Evolutionary conservation across 106 monocot species (phyloP).

Genomic region (Dendrobium nobile): DNA sequence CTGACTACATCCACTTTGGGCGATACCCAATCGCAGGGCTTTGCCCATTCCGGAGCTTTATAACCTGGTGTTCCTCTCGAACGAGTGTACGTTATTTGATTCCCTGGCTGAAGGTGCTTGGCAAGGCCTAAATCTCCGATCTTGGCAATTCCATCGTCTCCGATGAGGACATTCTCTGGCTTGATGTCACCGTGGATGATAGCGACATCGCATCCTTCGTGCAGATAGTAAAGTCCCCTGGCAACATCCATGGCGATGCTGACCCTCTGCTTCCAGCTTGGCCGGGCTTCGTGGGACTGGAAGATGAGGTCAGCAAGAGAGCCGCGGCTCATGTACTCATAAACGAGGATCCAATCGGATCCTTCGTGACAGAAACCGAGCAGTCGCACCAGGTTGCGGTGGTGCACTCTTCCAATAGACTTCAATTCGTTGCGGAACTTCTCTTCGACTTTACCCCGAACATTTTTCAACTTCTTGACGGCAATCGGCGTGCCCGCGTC

Average conservation of each 20-base stretch:
- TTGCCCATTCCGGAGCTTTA: conserved; percentile 36
- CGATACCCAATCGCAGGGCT: not conserved
- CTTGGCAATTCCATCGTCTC: conserved; percentile 34
- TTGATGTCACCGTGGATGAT: conserved; percentile 74
- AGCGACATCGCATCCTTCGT: conserved; percentile 17
- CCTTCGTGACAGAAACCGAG: conserved; percentile 34
- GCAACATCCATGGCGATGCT: conserved; percentile 5
- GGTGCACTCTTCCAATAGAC: conserved; percentile 16
- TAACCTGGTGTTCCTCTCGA: conserved; percentile 25
- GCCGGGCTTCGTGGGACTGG: not conserved
- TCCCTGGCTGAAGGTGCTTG: conserved; percentile 1
- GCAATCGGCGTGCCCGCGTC: not conserved
- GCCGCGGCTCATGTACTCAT: conserved; percentile 31
- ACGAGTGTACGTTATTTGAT: not conserved
- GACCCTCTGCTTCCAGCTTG: conserved; percentile 13
- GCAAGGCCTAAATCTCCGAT: conserved; percentile 73
- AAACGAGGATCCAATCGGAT: conserved; percentile 15
- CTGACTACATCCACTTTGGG: not conserved
- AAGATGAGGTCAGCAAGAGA: conserved; percentile 20
- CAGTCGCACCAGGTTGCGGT: conserved; percentile 24
- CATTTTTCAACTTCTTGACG: conserved; percentile 14
- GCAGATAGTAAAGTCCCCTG: conserved; percentile 14
- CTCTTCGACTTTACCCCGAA: not conserved
- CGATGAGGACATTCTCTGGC: conserved; percentile 48
- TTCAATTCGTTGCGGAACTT: conserved; percentile 17